Evolutionary conservation across 768 basidiomycete genomes (phyloP).

Genomic region (Trichaptum fuscoviolaceum): DNA sequence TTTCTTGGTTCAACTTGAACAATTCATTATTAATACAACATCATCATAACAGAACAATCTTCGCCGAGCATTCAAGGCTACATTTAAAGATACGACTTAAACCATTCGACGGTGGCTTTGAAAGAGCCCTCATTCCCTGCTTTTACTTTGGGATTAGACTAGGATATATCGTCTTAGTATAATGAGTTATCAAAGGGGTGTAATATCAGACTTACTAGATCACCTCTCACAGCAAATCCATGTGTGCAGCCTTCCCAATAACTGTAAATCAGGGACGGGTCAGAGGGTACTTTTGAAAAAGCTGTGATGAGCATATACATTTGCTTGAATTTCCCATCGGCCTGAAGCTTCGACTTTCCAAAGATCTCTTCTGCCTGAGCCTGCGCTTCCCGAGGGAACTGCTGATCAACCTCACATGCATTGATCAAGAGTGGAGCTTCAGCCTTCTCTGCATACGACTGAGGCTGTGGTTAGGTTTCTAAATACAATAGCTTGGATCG

Average conservation of each 20-base stretch:
- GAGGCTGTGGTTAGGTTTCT: not conserved
- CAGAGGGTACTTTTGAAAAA: conserved; percentile 32
- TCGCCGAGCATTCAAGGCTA: not conserved
- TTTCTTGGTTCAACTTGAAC: too few species aligned
- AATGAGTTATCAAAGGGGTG: not conserved
- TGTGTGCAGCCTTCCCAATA: conserved; percentile 25
- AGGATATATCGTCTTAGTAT: not conserved
- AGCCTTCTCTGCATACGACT: conserved; percentile 29
- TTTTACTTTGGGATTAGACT: conserved; percentile 41
- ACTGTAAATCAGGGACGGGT: conserved; percentile 26
- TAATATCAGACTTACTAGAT: conserved; percentile 16
- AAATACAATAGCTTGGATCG: not conserved
- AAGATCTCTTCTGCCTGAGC: conserved; percentile 32
- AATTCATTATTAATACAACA: too few species aligned
- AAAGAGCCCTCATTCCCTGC: conserved; percentile 63
- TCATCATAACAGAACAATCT: too few species aligned
- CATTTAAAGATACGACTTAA: conserved; percentile 31
- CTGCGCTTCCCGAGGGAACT: conserved; percentile 30
- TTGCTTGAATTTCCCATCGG: conserved; percentile 29
- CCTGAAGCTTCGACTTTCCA: conserved; percentile 13
- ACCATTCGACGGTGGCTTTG: conserved; percentile 51
- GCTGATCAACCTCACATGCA: conserved; percentile 29
- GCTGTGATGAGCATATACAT: conserved; percentile 28
- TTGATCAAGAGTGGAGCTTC: conserved; percentile 39
- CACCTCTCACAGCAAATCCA: conserved; percentile 37